Evolutionary conservation across 208 protist genomes (phyloP).

Genomic region (Borovskyia barvae): DNA sequence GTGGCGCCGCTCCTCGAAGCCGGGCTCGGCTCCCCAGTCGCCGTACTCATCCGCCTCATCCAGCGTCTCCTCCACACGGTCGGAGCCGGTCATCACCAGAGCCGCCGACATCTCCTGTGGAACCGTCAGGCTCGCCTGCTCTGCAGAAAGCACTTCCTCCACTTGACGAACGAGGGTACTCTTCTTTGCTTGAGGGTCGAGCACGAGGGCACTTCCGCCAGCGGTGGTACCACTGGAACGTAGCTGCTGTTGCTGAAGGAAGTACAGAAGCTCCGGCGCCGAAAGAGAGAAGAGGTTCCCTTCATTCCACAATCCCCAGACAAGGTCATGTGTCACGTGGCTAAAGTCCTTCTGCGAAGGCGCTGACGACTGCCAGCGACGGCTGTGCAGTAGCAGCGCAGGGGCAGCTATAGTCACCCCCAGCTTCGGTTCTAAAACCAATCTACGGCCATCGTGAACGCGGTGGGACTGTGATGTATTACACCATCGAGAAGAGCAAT

Average conservation of each 20-base stretch:
- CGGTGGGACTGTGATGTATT: neutral
- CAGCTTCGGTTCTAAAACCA: neutral
- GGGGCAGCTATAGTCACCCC: neutral
- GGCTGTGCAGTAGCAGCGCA: neutral
- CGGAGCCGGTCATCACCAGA: constrained; percentile 61
- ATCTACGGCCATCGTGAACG: neutral
- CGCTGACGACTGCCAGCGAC: constrained; percentile 15
- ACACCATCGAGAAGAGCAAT: neutral
- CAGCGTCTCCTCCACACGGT: constrained; percentile 73
- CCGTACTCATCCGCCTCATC: constrained; percentile 91
- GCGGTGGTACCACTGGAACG: constrained; percentile 3
- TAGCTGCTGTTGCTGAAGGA: constrained; percentile 59
- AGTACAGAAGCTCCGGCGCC: constrained; percentile 69
- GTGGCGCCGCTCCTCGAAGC: constrained; percentile 69
- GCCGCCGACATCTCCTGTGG: constrained; percentile 23
- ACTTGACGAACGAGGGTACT: constrained; percentile 84
- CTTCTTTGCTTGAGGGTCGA: constrained; percentile 60
- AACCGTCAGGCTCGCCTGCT: constrained; percentile 53
- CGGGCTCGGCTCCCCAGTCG: constrained; percentile 88
- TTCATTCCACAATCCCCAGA: constrained; percentile 92
- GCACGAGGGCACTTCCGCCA: neutral
- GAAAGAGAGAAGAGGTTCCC: constrained; percentile 92
- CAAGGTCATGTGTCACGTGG: constrained; percentile 80
- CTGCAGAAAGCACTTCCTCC: constrained; percentile 79
- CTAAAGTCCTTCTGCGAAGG: constrained; percentile 16